These are phyloP conservation scores for Scedosporium boydii DNA, from an alignment of 2,329 filamentous ascomycete genomes.

Conservation along the genomic window DNA sequence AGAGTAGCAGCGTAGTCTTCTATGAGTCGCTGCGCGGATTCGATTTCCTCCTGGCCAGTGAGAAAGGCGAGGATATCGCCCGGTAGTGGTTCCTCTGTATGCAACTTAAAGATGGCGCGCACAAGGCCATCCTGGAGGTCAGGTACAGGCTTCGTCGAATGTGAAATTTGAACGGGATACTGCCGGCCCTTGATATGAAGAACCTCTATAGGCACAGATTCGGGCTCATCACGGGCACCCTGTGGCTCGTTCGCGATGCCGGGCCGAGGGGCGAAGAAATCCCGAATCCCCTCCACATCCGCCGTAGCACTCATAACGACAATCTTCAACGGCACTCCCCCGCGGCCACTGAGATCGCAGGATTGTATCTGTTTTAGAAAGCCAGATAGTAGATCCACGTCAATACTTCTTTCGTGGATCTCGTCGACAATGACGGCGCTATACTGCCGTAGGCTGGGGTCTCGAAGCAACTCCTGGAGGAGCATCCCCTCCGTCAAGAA, in stretches of 20 bases:
- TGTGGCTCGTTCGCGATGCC: too few relatives aligned
- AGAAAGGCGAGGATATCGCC: constrained; percentile 91
- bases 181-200: constrained; percentile 77
- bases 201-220: too few relatives aligned
- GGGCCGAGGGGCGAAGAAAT: too few relatives aligned
- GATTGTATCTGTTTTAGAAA: constrained; percentile 73
- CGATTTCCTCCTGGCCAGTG: constrained; percentile 87
- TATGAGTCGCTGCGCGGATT: constrained; percentile 67
- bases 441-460: constrained; percentile 74
- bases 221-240: too few relatives aligned
- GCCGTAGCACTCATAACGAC: constrained; percentile 96
- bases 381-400: constrained; percentile 83
- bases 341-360: constrained; percentile 52
- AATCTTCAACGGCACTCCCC: constrained; percentile 71
- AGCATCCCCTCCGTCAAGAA: constrained; percentile 96
- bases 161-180: constrained; percentile 70
- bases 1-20: constrained; percentile 70
- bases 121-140: constrained; percentile 77
- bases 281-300: constrained; percentile 67
- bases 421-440: constrained; percentile 90
- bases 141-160: constrained; percentile 63
- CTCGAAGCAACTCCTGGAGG: constrained; percentile 82
- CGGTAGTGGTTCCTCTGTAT: constrained; percentile 79
- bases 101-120: constrained; percentile 76
- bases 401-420: constrained; percentile 90